Base-by-base conservation (phyloP, 2,329 filamentous ascomycete genomes). In the Venturia carpophila region DNA sequence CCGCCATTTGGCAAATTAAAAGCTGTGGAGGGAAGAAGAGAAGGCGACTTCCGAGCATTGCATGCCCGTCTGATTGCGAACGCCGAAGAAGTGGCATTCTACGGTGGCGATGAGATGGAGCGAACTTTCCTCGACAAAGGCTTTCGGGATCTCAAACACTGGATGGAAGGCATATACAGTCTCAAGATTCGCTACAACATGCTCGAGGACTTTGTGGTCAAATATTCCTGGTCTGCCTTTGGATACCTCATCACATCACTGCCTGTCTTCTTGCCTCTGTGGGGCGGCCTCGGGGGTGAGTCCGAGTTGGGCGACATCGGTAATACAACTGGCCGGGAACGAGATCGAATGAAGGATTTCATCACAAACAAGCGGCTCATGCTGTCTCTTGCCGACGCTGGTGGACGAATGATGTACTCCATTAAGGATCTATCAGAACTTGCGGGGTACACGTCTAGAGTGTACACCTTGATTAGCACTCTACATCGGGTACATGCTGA, bases 361-460 rank as follows among this genome's bases (percentile, higher is more conserved):
- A 97, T 99, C 77, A 99, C 94, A 15, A 99, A 99, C 79, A 97
- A 99, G 77, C 87, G 94, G 5, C 87, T 99, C 47, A 97, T 99
- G 94, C 84, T 99, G 41, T 97, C 93, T 19, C 84, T 99, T 45
- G 94, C 94, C 11, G 94, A 99, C 76, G 94, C 94, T 1, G 94
- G 94, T 66, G 93, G 93, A 34, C 85, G 94, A 60, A 97, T 99
- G 91, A 99, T 99, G 94, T 99, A 99, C 80, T 94, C 90, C 68
- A 96, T 99, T 80, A 99, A 99, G 77, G 95, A 99, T 73, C 84
- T 99, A 43, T 92, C 92, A 1, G 94, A 99, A 74, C 82, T 99
- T 42, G 94, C 94, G 5, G 94, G 94, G 27, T 95, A 97, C 78
- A 99, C 94, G 0, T 96, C 91, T 66, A 87, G 94, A 56, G 92